A percentile compares a stretch with the other conserved stretches of the same genome.
These are phyloP conservation scores for Eimeria acervulina DNA, from an alignment of 169 alveolate species.

Conservation along the genomic window DNA sequence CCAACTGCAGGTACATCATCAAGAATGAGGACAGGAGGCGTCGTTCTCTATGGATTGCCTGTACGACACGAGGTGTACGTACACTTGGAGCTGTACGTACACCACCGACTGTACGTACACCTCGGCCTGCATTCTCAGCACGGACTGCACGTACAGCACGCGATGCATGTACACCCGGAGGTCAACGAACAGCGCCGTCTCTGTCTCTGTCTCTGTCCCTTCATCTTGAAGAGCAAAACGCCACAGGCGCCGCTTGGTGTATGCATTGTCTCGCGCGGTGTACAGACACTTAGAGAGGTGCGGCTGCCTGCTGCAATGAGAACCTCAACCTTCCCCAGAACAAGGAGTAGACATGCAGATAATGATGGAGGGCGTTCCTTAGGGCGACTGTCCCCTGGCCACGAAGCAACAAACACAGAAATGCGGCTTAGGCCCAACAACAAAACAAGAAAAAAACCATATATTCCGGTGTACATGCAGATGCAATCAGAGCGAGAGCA, in stretches of 20 bases:
- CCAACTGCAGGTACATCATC: no score
- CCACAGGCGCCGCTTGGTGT: no score
- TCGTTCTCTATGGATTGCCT: no score
- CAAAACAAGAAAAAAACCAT: neutral
- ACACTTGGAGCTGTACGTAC: slow-evolving; percentile 11
- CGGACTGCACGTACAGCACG: neutral
- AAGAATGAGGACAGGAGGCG: no score
- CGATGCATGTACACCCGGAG: neutral
- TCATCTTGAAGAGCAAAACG: no score
- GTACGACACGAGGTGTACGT: no score
- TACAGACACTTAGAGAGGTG: neutral
- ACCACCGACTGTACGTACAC: slow-evolving; percentile 6
- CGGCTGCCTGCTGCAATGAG: no score
- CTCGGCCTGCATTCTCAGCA: neutral
- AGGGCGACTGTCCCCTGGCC: neutral
- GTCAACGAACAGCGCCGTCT: neutral
- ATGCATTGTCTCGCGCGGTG: neutral
- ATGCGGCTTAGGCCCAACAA: no score
- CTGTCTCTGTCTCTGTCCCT: no score
- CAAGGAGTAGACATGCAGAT: neutral
- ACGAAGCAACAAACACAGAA: no score
- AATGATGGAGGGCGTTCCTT: neutral
- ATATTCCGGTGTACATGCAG: neutral
- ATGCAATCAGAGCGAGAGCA: neutral
- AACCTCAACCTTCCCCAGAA: no score